Evolutionary conservation across 805 yeast genomes (phyloP).

Genomic region (Millerago galiae): DNA sequence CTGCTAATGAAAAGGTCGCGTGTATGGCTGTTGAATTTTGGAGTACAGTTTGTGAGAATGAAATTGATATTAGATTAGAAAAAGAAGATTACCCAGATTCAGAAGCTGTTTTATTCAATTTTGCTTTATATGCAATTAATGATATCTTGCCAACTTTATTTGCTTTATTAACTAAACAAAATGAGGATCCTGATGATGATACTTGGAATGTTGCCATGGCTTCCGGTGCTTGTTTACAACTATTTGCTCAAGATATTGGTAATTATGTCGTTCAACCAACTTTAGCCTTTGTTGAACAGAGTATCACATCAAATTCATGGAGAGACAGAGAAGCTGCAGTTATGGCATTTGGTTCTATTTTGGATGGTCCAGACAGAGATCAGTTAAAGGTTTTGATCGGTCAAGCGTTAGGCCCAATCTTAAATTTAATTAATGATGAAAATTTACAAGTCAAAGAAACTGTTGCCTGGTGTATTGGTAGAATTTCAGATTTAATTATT

Average conservation of each 20-base stretch:
- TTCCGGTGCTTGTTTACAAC: constrained; percentile 93
- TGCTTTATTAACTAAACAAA: constrained; percentile 74
- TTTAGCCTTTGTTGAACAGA: constrained; percentile 72
- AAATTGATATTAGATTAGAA: constrained; percentile 70
- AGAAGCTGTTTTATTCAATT: constrained; percentile 55
- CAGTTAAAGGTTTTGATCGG: constrained; percentile 62
- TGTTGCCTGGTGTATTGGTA: constrained; percentile 97
- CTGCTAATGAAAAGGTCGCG: constrained; percentile 74
- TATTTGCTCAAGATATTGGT: constrained; percentile 88
- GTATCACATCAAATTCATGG: constrained; percentile 63
- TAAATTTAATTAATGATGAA: constrained; percentile 66
- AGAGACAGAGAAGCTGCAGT: constrained; percentile 93
- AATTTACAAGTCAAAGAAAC: constrained; percentile 88
- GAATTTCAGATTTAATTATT: constrained; percentile 83
- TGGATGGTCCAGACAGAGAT: constrained; percentile 85
- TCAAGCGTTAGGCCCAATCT: constrained; percentile 79
- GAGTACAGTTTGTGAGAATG: constrained; percentile 99
- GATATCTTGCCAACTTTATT: constrained; percentile 87
- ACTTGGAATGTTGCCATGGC: constrained; percentile 99
- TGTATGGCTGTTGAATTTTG: constrained; percentile 99
- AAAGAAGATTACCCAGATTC: constrained; percentile 54
- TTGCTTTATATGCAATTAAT: constrained; percentile 76
- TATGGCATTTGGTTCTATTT: constrained; percentile 96
- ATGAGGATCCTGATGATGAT: constrained; percentile 91
- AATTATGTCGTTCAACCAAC: constrained; percentile 83